Conservation (phyloP, 495 filamentous ascomycete species). For the Lindgomyces ingoldianus region DNA sequence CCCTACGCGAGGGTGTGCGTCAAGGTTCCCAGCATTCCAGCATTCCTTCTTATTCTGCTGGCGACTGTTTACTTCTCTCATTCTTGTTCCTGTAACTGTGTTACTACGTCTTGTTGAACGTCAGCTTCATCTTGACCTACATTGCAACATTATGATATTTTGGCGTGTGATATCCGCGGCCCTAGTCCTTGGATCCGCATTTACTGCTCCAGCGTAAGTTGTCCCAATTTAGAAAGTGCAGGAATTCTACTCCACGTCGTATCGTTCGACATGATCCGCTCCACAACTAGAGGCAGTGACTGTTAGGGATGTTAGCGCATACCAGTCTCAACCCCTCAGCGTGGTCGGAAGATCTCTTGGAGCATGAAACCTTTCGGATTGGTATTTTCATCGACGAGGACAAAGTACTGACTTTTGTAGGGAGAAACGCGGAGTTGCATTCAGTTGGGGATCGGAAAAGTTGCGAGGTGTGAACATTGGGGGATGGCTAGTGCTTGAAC, state of each 20-base stretch:
- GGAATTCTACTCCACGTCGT: background rate
- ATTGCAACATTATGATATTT: slow-evolving; percentile 24
- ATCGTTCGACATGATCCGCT: background rate
- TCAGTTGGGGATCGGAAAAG: slow-evolving; percentile 43
- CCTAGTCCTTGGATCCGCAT: slow-evolving; percentile 6
- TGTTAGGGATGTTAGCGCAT: no score
- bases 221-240: background rate
- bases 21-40: slow-evolving; percentile 18
- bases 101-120: background rate
- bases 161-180: slow-evolving; percentile 15
- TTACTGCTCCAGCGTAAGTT: slow-evolving; percentile 36
- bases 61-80: slow-evolving; percentile 5
- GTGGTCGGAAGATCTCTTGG: no score
- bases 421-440: slow-evolving; percentile 29
- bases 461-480: slow-evolving; percentile 50
- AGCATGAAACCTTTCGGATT: background rate
- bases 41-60: slow-evolving; percentile 1
- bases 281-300: no score
- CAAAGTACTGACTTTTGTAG: slow-evolving; percentile 12
- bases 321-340: no score
- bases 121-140: background rate
- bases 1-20: background rate
- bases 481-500: slow-evolving; percentile 52
- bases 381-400: no score
- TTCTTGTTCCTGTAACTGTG: background rate